Conservation (phyloP, 2,329 filamentous ascomycete species). For the Colletotrichum incanum region DNA sequence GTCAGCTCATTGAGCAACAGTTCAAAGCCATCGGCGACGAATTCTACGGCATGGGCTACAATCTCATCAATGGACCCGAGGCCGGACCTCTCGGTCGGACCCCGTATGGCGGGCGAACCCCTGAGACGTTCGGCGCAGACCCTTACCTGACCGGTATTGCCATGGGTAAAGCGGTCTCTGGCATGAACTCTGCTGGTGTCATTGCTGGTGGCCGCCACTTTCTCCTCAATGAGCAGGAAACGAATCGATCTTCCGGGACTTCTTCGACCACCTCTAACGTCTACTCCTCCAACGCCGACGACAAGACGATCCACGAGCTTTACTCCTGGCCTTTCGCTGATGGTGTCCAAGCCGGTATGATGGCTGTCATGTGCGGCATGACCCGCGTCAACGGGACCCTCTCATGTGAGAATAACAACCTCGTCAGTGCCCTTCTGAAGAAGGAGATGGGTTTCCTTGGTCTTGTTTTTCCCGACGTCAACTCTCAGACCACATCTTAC, state of each 20-base stretch:
- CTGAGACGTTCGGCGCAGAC: slow-evolving; percentile 73
- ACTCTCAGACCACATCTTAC: slow-evolving; percentile 68
- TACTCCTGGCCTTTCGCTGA: slow-evolving; percentile 58
- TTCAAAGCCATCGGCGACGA: slow-evolving; percentile 42
- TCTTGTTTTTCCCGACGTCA: slow-evolving; percentile 51
- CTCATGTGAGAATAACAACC: slow-evolving; percentile 19
- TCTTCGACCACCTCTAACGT: slow-evolving; percentile 69
- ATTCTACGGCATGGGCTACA: slow-evolving; percentile 44
- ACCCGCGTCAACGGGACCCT: slow-evolving; percentile 65
- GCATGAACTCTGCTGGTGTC: slow-evolving; percentile 71
- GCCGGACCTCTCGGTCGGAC: slow-evolving; percentile 55
- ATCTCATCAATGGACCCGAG: slow-evolving; percentile 42
- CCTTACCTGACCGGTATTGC: slow-evolving; percentile 71
- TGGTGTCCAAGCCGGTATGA: slow-evolving; percentile 70
- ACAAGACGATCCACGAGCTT: slow-evolving; percentile 52
- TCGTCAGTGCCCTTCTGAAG: slow-evolving; percentile 16
- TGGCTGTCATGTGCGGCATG: slow-evolving; percentile 70
- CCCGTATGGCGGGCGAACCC: slow-evolving; percentile 71
- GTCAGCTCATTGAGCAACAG: slow-evolving; percentile 39
- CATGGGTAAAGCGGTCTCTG: slow-evolving; percentile 67
- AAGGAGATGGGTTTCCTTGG: slow-evolving; percentile 29
- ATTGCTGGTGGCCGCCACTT: slow-evolving; percentile 74
- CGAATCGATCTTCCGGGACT: slow-evolving; percentile 68
- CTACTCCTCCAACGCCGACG: slow-evolving; percentile 62
- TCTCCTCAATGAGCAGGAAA: slow-evolving; percentile 74